These are phyloP conservation scores for Aspergillus novofumigatus DNA, from an alignment of 2,329 filamentous ascomycete species.

Conservation along the genomic window DNA sequence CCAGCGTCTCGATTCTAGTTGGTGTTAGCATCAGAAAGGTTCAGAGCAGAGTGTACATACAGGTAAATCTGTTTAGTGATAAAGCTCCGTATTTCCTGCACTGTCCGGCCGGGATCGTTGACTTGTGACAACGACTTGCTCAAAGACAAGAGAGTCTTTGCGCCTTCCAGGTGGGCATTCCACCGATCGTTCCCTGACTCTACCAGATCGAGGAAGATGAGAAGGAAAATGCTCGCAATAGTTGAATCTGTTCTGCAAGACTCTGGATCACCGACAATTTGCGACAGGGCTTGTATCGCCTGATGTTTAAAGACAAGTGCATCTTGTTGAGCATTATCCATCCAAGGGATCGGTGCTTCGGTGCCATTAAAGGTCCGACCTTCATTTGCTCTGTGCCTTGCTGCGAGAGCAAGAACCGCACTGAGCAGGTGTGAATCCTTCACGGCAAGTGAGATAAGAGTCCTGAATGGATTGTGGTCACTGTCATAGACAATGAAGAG, in stretches of 20 bases:
- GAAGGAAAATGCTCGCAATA: constrained; percentile 32
- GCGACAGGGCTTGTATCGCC: constrained; percentile 29
- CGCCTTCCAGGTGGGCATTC: constrained; percentile 32
- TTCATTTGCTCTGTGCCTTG: constrained; percentile 25
- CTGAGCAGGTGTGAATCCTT: constrained; percentile 21
- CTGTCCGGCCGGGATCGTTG: constrained; percentile 23
- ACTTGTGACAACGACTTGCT: constrained; percentile 7
- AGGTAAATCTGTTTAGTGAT: constrained; percentile 29
- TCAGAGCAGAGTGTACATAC: constrained; percentile 15
- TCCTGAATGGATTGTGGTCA: constrained; percentile 25
- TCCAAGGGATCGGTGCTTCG: constrained; percentile 3
- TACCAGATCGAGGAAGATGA: constrained; percentile 30
- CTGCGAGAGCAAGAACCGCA: constrained; percentile 27
- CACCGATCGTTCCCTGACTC: constrained; percentile 32
- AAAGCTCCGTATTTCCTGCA: constrained; percentile 25
- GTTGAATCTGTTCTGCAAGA: constrained; percentile 22
- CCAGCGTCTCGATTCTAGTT: constrained; percentile 31
- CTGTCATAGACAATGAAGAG: constrained; percentile 28
- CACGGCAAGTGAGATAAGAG: constrained; percentile 23
- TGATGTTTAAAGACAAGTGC: constrained; percentile 32
- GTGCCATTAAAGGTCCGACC: constrained; percentile 17
- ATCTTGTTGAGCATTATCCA: constrained; percentile 20
- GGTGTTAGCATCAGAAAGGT: too few relatives aligned
- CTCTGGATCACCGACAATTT: constrained; percentile 12
- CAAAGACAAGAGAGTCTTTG: constrained; percentile 24